Base-by-base conservation (phyloP, 768 basidiomycete species). In the Tylopilus sp. region DNA sequence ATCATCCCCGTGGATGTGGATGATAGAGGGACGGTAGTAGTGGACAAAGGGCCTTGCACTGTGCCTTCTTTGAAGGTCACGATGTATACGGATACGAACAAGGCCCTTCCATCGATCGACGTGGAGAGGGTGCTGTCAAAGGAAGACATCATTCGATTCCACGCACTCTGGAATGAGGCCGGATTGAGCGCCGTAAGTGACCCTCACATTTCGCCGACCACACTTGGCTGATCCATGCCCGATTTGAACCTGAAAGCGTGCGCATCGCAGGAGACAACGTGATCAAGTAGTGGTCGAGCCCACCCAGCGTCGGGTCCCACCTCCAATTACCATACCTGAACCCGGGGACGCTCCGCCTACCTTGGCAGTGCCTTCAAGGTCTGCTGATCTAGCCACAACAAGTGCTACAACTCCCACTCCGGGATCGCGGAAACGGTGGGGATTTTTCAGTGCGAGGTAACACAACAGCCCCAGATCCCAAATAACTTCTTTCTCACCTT, bases 131-230 rank as follows among this genome's bases (percentile, higher is more conserved):
- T 25, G 13, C 40, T 62, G 20, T 58, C 66, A 2, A 23, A 21
- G 9, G 56, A 51, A 43, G 66, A 68, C 12, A 52, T 60, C 50
- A 17, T 25, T 12, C 43, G 43, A 31, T 36, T 66, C 18, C 60
- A 55, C 39, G 54, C 58, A 12, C 53, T 61, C 22, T 68, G 66
- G 66, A 65, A 68, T 11, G 66, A 43, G 8, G 61, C 66, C 1
- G 57, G 56, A 20, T 36, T 66, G 8, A 56, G 57, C 35, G 59
- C 62, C 11, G 68, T 61, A 21, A 44, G 58, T 52, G 20, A 23
- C 38, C 21, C 18, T 35, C 20, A 6, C 17, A 8, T 17, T 25
- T 22, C 10, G 40, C 20, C 12, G 6, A 21, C 8, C 18, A 2
- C 15, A 3, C 20, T n/a, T 9, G 36, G 15, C 11, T 57, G 40